Base-by-base conservation (phyloP, 768 basidiomycete genomes). In the Thelephora ganbajun region DNA sequence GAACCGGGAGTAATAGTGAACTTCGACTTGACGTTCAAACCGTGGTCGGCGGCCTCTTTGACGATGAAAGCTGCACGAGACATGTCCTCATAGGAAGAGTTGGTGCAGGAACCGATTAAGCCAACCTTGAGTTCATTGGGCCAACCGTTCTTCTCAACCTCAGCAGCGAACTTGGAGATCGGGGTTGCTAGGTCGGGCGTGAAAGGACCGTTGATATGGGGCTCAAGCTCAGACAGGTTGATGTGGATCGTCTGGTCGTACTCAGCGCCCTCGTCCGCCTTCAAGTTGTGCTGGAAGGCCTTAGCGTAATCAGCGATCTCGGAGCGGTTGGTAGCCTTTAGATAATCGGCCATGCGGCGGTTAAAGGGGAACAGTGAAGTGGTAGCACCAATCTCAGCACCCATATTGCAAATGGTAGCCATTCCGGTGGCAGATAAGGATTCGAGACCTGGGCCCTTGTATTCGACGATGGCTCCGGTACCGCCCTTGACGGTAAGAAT, bases 351-450 rank as follows among this genome's bases (percentile, higher is more conserved):
- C 96, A 98, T 98, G 60, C 93, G 89, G 54, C 70, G 63, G 72
- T 98, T 99, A 81, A 86, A 98, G 58, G 96, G 96, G 89, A 99
- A 99, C 57, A 98, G 68, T 14, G 94, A 97, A 18, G 96, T 98
- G 9, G 96, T 99, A 34, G 96, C 96, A 63, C 94, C 94, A 59
- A 98, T 97, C 68, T 99, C 94, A 56, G 94, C 94, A 74, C 94
- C 94, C 94, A 98, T 99, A 79, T 97, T 99, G 67, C 94, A 97
- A 59, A 99, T 94, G 18, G 94, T 98, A 46, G 90, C 94, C 93
- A 98, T 96, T 66, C 94, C 94, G 43, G 94, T 99, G 77, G 86
- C 90, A 43, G 92, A 96, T 51, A 99, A 77, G 33, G 90, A 90
- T 61, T 94, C 85, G 52, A 98, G 85, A 74, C 94, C 94, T 59